Base-by-base conservation (phyloP, 306 rosid genomes). In the Vigna unguiculata region DNA sequence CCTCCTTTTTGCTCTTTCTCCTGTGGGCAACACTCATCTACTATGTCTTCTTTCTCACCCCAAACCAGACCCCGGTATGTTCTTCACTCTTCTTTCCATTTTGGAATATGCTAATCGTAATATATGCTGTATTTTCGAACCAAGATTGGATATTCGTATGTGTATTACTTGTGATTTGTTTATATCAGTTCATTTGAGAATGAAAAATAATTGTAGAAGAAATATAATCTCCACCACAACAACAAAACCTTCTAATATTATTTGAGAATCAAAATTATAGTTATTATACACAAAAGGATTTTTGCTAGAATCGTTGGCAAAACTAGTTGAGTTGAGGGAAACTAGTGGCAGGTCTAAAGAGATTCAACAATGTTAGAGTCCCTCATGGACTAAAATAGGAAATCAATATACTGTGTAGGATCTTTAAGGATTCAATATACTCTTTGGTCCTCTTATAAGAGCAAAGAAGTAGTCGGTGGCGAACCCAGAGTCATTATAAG, bases 51-150 rank as follows among this genome's bases (percentile, higher is more conserved):
- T 80, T 78, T 80, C 92, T 95, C 72, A 4, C 97, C 16, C 98
- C 98, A 14, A 83, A 95, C 78, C 97, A 90, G 68, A 95, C 98
- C 20, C 98, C 97, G 88, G 98, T 94, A 87, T 41, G 67, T n/a
- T 38, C 67, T 17, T 60, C 17, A 8, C 24, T 32, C 1, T 61
- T 21, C 24, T 30, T 60, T 11, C 14, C 3, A 22, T 12, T 11
- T 22, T 21, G 3, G 2, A 54, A 17, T 9, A 9, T 54, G 30
- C 14, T 54, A 20, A 20, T 53, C 9, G 1, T 54, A 32, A 10
- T 53, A 19, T 20, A 3, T 36, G 41, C 41, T 36, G 2, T 36
- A 36, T 38, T 8, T 38, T 38, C 3, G 12, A 38, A 38, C 43
- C 43, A 38, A 9, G 12, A 9, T 28, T 28, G 40, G 40, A 38